A percentile compares a stretch with the other conserved stretches of the same genome.
These are phyloP conservation scores for Smallanthus sonchifolius DNA, from an alignment of 129 eudicot genomes.

Conservation along the genomic window DNA sequence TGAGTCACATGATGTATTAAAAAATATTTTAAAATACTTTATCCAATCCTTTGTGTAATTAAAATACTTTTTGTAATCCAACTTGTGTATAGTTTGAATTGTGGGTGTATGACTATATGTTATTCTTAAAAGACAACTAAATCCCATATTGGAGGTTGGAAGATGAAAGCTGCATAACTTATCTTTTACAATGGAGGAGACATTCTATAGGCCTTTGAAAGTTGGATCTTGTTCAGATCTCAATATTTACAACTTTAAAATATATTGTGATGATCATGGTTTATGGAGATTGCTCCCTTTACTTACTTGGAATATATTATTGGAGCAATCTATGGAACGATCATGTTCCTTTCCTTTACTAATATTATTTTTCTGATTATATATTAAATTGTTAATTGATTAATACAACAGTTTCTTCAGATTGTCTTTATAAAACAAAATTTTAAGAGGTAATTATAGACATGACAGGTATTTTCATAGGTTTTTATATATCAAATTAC, in stretches of 20 bases:
- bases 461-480: no score
- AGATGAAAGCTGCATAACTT: neutral
- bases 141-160: neutral
- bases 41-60: neutral
- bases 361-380: neutral
- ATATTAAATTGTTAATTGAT: no score
- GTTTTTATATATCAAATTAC: no score
- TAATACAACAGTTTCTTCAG: neutral
- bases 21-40: neutral
- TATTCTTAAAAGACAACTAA: neutral
- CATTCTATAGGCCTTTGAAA: slow-evolving; percentile 25
- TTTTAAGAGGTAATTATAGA: no score
- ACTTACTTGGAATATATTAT: slow-evolving; percentile 3
- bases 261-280: slow-evolving; percentile 9
- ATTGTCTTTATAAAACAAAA: neutral
- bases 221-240: slow-evolving; percentile 34
- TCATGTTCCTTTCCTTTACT: slow-evolving; percentile 10
- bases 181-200: neutral
- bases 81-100: neutral
- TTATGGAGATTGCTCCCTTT: slow-evolving; percentile 26
- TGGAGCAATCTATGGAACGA: slow-evolving; percentile 21
- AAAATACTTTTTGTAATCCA: neutral
- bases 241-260: slow-evolving; percentile 2
- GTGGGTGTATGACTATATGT: neutral
- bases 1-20: neutral